Evolutionary conservation across 306 rosid genomes (phyloP).

Genomic region (Quercus parvula): DNA sequence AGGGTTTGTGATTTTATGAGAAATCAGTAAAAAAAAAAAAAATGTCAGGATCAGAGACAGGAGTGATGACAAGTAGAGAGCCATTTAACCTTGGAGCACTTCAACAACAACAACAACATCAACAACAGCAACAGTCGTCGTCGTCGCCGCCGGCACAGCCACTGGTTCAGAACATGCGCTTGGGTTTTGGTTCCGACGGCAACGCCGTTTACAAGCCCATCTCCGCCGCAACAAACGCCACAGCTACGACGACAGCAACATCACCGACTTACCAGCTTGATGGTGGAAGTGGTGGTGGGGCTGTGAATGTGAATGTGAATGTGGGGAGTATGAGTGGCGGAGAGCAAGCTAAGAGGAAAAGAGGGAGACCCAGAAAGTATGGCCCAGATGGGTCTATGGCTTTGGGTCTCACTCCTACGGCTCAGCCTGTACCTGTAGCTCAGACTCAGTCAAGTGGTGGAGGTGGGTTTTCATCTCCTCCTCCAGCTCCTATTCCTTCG

Average conservation of each 20-base stretch:
- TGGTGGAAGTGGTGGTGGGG: conserved; percentile 19
- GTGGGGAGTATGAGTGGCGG: conserved; percentile 18
- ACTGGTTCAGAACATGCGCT: conserved; percentile 36
- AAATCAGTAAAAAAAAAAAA: neutral
- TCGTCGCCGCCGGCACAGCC: conserved; percentile 15
- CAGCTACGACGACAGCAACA: neutral
- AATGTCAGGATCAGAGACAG: conserved; percentile 74
- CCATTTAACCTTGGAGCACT: conserved; percentile 33
- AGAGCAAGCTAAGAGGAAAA: conserved; percentile 54
- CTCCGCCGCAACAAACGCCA: conserved; percentile 1
- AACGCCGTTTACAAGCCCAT: conserved; percentile 35
- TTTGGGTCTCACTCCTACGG: conserved; percentile 27
- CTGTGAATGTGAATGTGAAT: conserved; percentile 27
- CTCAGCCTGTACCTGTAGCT: conserved; percentile 4
- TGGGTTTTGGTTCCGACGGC: conserved; percentile 41
- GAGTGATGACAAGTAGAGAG: conserved; percentile 50
- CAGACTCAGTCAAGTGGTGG: conserved; percentile 24
- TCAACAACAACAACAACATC: conserved; percentile 12
- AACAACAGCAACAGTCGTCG: neutral
- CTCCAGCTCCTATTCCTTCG: neutral
- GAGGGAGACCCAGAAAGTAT: conserved; percentile 83
- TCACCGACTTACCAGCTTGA: conserved; percentile 12
- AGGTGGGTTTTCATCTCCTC: conserved; percentile 40
- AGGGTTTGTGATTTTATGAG: conserved; percentile 17
- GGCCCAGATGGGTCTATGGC: conserved; percentile 64